Base-by-base conservation (phyloP, 2,329 filamentous ascomycete species). In the Colletotrichum sp. region DNA sequence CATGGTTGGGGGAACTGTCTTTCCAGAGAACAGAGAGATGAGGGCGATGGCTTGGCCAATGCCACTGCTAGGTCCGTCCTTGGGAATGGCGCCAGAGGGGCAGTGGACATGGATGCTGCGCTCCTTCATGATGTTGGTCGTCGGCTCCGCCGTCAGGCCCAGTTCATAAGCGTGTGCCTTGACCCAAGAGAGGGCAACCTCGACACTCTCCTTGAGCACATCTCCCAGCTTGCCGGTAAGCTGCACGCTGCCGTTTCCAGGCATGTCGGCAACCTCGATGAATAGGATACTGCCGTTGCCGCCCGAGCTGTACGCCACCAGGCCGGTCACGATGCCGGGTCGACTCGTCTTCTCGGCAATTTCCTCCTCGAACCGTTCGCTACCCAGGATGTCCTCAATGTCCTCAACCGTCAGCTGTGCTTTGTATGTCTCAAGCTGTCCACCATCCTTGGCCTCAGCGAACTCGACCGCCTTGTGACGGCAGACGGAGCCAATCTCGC, bases 241-340 rank as follows among this genome's bases (percentile, higher is more conserved):
- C 86, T 99, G 97, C 44, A 99, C 95, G 69, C 94, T 93, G 39
- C 97, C 97, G 72, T 92, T 93, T 59, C 97, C 97, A 1, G 97
- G 97, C 96, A 99, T 99, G 82, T 98, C 96, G 13, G 96, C 95
- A 61, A 98, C 95, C 86, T 99, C 97, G 80, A 99, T 99, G 88
- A 99, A 99, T 72, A 99, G 90, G 81, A 99, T 99, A 82, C 95
- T 96, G 78, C 97, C 97, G 84, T 98, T 96, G 64, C 96, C 96
- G 66, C 97, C 96, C 6, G 94, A 94, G 82, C 94, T 95, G 87
- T 98, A 99, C 11, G 97, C 97, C 19, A 99, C 97, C 36, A 99
- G 93, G 16, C 97, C 97, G 0, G 97, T 99, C 49, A 99, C 96
- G 72, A 99, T 95, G 72, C 97, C 97, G 2, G 97, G 96, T 22